Base-by-base conservation (phyloP, 2,329 filamentous ascomycete species). In the Sordariomycetes sp. region DNA sequence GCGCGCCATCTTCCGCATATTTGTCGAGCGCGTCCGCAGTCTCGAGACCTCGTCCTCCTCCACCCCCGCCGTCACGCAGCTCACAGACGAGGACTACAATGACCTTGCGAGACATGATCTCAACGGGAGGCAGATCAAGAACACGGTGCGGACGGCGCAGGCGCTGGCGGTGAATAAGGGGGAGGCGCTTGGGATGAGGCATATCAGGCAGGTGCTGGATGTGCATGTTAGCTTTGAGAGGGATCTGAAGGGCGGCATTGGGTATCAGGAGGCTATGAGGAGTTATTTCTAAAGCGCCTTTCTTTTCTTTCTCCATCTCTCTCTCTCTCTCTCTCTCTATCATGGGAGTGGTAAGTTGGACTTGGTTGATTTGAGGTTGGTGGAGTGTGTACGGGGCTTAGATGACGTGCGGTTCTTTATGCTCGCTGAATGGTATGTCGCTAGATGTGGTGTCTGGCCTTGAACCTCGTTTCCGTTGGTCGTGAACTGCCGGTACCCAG, bases 221-320 rank as follows among this genome's bases (percentile, higher is more conserved):
- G 89, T 95, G 2, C 85, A 87, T 25, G 84, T 89, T 68, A 86
- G 82, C 39, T 96, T 96, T 68, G 87, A 92, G 61, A 79, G 84
- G 34, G 90, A 96, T 67, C 74, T 96, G 55, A 89, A 86, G 67
- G 90, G 90, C 5, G 89, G 89, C 0, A 77, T 80, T 0, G 89
- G 89, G 0, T 95, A 89, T 63, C 75, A 87, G 62, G 89, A 94
- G 66, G 89, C 88, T 0, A 92, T 94, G 89, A 78, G 86, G 62
- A 88, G 85, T 65, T 94, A 94, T 63, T 85, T 80, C 58, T 85
- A n/a, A n/a, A 69, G 59, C 34, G 12, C 4, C 36, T 2, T 13
- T 12, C 36, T 39, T 17, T 13, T 17, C 36, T 17, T 17, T 39
- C 10, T n/a, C 13, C 17, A 3, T n/a, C n/a, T 2, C 6, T n/a